Evolutionary conservation across 2,329 filamentous ascomycete species (phyloP), one percentile per base, ranked within the genome.

Genomic region (Exophiala phaeomuriformis): DNA sequence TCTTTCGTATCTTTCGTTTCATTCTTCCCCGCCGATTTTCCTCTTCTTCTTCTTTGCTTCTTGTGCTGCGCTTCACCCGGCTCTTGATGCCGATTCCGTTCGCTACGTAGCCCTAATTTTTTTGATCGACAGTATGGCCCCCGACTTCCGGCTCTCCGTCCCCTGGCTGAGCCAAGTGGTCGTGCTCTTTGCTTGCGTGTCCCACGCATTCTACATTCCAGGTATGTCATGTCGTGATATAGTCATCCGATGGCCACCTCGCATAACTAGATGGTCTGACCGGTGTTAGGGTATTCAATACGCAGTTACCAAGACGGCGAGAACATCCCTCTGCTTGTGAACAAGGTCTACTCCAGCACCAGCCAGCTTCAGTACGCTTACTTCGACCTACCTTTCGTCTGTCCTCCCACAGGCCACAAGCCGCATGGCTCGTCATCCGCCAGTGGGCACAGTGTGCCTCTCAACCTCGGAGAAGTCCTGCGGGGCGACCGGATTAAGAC

Each of bases 311-410:
- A 77, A 61, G 81, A 90, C 59, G 80, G 82, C 67, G 86, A 94
- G 63, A 76, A 82, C 7, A 85, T 95, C 37, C 88, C 89, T 1
- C 76, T 95, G n/a, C 82, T 91, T 52, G 86, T 93, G 60, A 95
- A 95, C 74, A 95, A 95, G 69, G 84, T 90, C 64, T 94, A 90
- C 70, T 94, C 88, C 51, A 89, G 94, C 71, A 84, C 87, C 64
- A 93, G 87, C 5, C 85, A 93, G 68, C 75, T 95, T n/a, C 88
- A 94, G 69, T 94, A 90, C 79, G 88, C 88, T 62, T 95, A 91
- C 73, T 87, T 85, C 68, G 86, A 93, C 63, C 82, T 94, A 1
- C 88, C 89, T 5, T 95, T 94, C 68, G 86, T 91, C 50, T 94
- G 88, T 65, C 86, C 86, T 7, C 85, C 87, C 1, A 86, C 83